Evolutionary conservation across 2,329 filamentous ascomycete genomes (phyloP).

Genomic region (Alternaria triticina): DNA sequence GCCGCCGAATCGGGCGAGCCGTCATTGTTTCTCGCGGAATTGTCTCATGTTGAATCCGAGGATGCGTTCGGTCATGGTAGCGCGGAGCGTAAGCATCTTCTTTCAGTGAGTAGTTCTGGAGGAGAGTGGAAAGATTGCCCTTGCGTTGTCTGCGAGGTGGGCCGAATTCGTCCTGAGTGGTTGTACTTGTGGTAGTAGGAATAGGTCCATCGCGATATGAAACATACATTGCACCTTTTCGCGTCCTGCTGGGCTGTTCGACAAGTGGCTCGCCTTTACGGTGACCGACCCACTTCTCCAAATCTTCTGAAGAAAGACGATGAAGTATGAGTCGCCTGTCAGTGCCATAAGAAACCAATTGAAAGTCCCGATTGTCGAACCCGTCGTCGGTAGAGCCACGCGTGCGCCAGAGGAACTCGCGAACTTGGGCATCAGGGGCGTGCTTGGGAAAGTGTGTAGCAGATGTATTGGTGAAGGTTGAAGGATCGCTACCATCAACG

Average conservation of each 20-base stretch:
- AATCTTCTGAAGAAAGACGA: conserved; percentile 68
- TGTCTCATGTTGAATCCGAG: conserved; percentile 8
- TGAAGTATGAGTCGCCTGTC: conserved; percentile 84
- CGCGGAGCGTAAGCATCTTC: conserved; percentile 17
- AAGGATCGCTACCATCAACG: conserved; percentile 50
- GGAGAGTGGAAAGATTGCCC: conserved; percentile 35
- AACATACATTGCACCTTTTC: conserved; percentile 84
- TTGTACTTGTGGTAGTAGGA: conserved; percentile 17
- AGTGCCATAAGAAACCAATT: conserved; percentile 90
- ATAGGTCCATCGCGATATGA: conserved; percentile 71
- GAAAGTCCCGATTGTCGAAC: conserved; percentile 86
- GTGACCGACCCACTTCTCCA: conserved; percentile 73
- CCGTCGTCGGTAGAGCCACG: conserved; percentile 70
- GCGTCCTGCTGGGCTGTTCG: conserved; percentile 73
- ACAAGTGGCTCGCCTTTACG: conserved; percentile 70
- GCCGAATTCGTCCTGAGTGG: conserved; percentile 24
- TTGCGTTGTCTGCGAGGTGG: conserved; percentile 26
- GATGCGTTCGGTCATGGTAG: conserved; percentile 10
- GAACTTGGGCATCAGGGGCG: conserved; percentile 66
- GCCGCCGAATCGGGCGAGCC: conserved; percentile 57
- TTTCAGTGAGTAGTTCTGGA: conserved; percentile 29
- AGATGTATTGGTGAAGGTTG: conserved; percentile 38
- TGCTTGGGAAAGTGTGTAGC: conserved; percentile 61
- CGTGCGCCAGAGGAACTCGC: conserved; percentile 89
- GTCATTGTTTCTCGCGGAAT: conserved; percentile 52